Percentiles rank a stretch among this genome's conserved stretches.
phyloP scores from a whole-genome alignment of 495 filamentous ascomycete species.

The Glonium stellatum region DNA sequence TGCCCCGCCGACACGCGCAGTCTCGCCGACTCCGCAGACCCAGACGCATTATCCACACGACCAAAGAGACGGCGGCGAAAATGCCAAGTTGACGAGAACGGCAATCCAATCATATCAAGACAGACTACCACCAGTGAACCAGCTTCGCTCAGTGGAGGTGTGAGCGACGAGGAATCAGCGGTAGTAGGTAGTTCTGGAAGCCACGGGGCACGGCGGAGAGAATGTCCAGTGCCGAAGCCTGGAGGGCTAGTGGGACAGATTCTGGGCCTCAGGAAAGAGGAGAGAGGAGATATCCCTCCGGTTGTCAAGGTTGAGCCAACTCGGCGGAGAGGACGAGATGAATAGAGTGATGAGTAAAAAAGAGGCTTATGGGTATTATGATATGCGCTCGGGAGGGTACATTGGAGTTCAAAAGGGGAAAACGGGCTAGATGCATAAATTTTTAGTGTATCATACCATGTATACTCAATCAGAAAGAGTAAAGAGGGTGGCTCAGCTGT shows the following conservation, averaged over 20 bases:
- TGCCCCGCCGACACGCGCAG: slow-evolving; percentile 70
- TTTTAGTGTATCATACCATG: background rate
- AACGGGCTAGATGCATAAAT: background rate
- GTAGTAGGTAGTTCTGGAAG: background rate
- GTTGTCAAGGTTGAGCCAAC: background rate
- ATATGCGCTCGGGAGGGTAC: background rate
- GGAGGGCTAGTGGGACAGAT: slow-evolving; percentile 65
- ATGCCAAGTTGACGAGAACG: slow-evolving; percentile 14
- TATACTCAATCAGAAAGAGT: background rate
- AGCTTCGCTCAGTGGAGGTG: slow-evolving; percentile 4
- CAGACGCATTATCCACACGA: slow-evolving; percentile 48
- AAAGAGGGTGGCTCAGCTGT: background rate
- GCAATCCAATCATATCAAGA: background rate
- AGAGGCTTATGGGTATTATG: background rate
- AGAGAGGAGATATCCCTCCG: background rate
- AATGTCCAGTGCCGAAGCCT: slow-evolving; percentile 85
- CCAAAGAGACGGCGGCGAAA: slow-evolving; percentile 30
- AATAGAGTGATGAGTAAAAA: background rate
- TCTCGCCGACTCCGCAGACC: slow-evolving; percentile 60
- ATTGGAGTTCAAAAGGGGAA: background rate
- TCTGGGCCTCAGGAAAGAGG: slow-evolving; percentile 54
- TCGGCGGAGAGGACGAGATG: background rate
- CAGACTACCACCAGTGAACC: background rate
- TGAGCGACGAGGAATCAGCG: slow-evolving; percentile 14
- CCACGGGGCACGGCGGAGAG: slow-evolving; percentile 19